A percentile compares a stretch with the other conserved stretches of the same genome.
These are phyloP conservation scores for Amanita rubescens DNA, from an alignment of 768 basidiomycete genomes.

Conservation along the genomic window DNA sequence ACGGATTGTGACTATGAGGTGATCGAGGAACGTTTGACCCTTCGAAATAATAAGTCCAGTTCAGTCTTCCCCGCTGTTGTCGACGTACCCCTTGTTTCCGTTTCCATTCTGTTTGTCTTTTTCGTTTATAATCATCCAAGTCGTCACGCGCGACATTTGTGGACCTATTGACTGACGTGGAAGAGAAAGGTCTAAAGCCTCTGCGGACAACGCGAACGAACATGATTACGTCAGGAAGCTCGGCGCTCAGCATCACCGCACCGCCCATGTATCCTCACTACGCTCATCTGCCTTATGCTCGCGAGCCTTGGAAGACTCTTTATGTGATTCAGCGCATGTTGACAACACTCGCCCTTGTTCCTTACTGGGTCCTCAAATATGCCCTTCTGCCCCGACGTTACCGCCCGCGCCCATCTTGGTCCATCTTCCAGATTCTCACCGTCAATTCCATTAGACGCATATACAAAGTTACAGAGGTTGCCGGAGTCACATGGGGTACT, in stretches of 20 bases:
- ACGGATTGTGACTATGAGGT: slow-evolving; percentile 69
- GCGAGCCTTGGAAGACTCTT: slow-evolving; percentile 37
- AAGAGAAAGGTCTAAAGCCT: background rate
- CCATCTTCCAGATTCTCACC: slow-evolving; percentile 38
- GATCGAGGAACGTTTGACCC: slow-evolving; percentile 79
- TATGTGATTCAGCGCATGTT: slow-evolving; percentile 41
- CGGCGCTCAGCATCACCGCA: too few relatives aligned
- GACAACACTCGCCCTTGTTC: slow-evolving; percentile 41
- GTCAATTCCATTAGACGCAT: slow-evolving; percentile 47
- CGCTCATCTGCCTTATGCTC: slow-evolving; percentile 35
- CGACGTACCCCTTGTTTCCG: slow-evolving; percentile 56
- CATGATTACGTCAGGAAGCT: background rate
- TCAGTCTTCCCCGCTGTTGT: background rate
- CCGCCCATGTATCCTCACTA: slow-evolving; percentile 33
- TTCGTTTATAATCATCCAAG: slow-evolving; percentile 34
- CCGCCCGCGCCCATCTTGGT: slow-evolving; percentile 45
- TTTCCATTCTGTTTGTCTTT: slow-evolving; percentile 68
- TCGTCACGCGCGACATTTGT: slow-evolving; percentile 13
- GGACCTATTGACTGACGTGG: background rate
- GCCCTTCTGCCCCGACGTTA: slow-evolving; percentile 31
- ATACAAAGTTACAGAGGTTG: slow-evolving; percentile 46
- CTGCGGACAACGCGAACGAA: background rate
- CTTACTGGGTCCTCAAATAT: slow-evolving; percentile 38
- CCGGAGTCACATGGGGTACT: slow-evolving; percentile 49
- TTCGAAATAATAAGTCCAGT: slow-evolving; percentile 22